phyloP scores from a whole-genome alignment of 1,284 basidiomycete genomes.

The Melampsora abietis-canadensis region DNA sequence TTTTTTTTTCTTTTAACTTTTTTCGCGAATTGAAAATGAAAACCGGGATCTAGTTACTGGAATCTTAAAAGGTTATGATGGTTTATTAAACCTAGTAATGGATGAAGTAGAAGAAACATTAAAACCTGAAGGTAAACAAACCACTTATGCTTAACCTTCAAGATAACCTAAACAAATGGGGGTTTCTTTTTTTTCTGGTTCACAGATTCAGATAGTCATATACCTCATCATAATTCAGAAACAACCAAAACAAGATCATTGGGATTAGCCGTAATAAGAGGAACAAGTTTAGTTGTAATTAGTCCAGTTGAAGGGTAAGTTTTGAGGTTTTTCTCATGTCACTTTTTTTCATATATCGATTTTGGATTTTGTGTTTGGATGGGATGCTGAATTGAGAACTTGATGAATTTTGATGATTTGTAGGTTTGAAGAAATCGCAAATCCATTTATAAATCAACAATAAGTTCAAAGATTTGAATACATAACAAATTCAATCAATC shows the following conservation, averaged over 20 bases:
- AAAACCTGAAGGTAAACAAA: too few species aligned
- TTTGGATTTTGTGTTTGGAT: background rate
- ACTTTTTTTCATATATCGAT: background rate
- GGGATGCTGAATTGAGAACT: too few species aligned
- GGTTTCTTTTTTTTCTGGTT: background rate
- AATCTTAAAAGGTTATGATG: slow-evolving; percentile 90
- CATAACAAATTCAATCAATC: too few species aligned
- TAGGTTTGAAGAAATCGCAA: slow-evolving; percentile 45
- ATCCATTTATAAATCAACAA: slow-evolving; percentile 45
- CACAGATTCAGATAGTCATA: too few species aligned
- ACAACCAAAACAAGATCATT: slow-evolving; percentile 62
- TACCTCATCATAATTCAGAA: too few species aligned
- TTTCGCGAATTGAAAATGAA: background rate
- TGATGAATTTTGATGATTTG: background rate
- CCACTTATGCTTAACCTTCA: too few species aligned
- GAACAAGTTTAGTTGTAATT: slow-evolving; percentile 84
- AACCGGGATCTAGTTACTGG: slow-evolving; percentile 67
- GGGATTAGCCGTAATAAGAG: slow-evolving; percentile 81
- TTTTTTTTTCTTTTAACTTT: too few species aligned
- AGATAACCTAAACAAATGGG: too few species aligned
- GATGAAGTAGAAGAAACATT: slow-evolving; percentile 79
- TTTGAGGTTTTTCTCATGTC: slow-evolving; percentile 45
- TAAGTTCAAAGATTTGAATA: background rate
- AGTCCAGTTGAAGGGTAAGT: slow-evolving; percentile 85
- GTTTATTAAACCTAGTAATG: slow-evolving; percentile 89